Evolutionary conservation across 257 asterid species (phyloP), one percentile per base, ranked within the genome.

Genomic region (Fraxinus anomala): DNA sequence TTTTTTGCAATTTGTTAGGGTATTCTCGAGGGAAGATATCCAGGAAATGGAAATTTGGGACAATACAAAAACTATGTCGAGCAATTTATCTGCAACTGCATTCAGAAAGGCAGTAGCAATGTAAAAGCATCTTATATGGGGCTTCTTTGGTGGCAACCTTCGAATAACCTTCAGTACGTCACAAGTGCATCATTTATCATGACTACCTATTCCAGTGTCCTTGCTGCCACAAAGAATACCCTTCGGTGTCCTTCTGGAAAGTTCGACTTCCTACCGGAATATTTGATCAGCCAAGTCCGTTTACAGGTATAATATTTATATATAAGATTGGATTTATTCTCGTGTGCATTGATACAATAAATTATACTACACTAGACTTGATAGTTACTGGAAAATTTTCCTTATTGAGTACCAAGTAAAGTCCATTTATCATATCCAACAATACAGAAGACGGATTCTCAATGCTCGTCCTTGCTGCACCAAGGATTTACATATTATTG

Each of bases 131-230:
- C 86, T 0, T 36, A 34, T 0, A 89, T 84, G 2, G 96, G 97
- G 0, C 85, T 92, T 34, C 75, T 92, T 1, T 88, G 89, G 89
- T 89, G 87, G 63, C 2, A 23, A 0, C 77, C 78, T 7, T 89
- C 86, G 88, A 76, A 79, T 39, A 92, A 92, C 70, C 91, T 92
- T 71, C 96, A 92, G 31, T 90, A 88, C 6, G 92, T 90, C 0
- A 84, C 94, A 0, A 78, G 80, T 14, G 88, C 92, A 5, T 73
- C 87, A 3, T 84, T 89, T 34, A 26, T 89, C 37, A 23, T 86
- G 26, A 73, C 89, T 0, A 79, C 84, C 42, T 90, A 90, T 14
- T 84, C 96, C 2, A 82, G 83, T 23, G n/a, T 67, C 51, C 84
- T 92, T 0, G 7, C 85, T 26, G 63, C 73, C 0, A 40, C 86